Conservation (phyloP, 1,139 yeast genomes). For the Sugiyamaella japonica region DNA sequence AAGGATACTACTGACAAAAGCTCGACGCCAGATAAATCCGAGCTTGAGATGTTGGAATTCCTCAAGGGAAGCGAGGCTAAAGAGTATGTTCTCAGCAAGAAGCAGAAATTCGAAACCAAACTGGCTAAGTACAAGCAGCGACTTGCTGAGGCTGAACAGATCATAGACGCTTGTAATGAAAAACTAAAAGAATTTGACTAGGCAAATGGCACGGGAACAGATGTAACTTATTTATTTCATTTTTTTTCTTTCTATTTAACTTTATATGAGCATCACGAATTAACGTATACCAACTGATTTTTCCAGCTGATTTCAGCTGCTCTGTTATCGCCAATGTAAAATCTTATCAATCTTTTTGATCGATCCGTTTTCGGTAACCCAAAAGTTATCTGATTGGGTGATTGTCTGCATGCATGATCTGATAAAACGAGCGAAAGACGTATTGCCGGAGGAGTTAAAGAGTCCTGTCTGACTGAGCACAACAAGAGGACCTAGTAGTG, state of each 20-base stretch:
- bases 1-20: background rate
- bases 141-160: slow-evolving; percentile 31
- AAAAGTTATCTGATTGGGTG: slow-evolving; percentile 13
- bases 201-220: background rate
- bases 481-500: no score
- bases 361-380: slow-evolving; percentile 12
- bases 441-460: no score
- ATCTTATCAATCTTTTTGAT: slow-evolving; percentile 15
- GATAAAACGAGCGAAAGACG: background rate
- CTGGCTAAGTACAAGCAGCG: slow-evolving; percentile 33
- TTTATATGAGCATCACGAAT: background rate
- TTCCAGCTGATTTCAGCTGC: background rate
- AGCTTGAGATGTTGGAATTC: slow-evolving; percentile 35
- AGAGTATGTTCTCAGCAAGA: slow-evolving; percentile 38
- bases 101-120: slow-evolving; percentile 37
- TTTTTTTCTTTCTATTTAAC: slow-evolving; percentile 6
- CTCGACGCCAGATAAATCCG: slow-evolving; percentile 13
- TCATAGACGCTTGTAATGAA: slow-evolving; percentile 35
- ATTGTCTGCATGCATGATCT: background rate
- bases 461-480: no score
- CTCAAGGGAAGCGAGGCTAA: slow-evolving; percentile 33
- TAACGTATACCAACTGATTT: background rate
- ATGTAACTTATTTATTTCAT: slow-evolving; percentile 1
- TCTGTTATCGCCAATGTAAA: slow-evolving; percentile 1
- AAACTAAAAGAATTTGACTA: slow-evolving; percentile 26